Conservation (phyloP, 177 flowering plant species). For the Telopea speciosissima region DNA sequence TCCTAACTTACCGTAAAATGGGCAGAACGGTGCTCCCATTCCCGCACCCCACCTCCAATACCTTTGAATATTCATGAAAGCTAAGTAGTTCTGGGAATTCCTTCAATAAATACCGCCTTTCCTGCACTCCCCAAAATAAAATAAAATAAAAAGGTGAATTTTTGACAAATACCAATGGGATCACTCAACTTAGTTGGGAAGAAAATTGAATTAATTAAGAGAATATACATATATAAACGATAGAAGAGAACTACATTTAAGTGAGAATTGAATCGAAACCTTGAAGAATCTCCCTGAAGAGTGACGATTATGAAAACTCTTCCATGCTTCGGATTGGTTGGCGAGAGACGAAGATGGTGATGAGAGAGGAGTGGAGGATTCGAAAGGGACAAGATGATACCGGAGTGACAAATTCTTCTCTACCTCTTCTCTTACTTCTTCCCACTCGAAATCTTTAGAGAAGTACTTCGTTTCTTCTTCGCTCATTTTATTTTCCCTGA, state of each 20-base stretch:
- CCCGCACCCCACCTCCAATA: conserved; percentile 93
- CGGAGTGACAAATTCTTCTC: conserved; percentile 41
- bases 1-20: conserved; percentile 54
- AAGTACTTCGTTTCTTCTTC: conserved; percentile 39
- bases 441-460: conserved; percentile 84
- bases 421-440: conserved; percentile 39
- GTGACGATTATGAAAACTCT: conserved; percentile 63
- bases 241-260: not conserved
- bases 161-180: not conserved
- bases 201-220: not conserved
- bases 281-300: conserved; percentile 86
- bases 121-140: conserved; percentile 36
- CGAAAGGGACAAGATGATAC: conserved; percentile 48
- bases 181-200: too few species aligned
- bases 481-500: not conserved
- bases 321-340: conserved; percentile 57
- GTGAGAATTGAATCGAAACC: conserved; percentile 25
- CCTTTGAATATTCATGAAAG: conserved; percentile 37
- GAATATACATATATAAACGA: not conserved
- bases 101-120: conserved; percentile 80
- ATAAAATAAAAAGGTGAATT: not conserved
- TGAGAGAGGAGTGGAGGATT: conserved; percentile 1
- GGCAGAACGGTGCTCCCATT: conserved; percentile 88
- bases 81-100: conserved; percentile 76
- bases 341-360: conserved; percentile 13